Conservation (phyloP, 176 grass and related monocot genomes). For the Tillandsia fasciculata region DNA sequence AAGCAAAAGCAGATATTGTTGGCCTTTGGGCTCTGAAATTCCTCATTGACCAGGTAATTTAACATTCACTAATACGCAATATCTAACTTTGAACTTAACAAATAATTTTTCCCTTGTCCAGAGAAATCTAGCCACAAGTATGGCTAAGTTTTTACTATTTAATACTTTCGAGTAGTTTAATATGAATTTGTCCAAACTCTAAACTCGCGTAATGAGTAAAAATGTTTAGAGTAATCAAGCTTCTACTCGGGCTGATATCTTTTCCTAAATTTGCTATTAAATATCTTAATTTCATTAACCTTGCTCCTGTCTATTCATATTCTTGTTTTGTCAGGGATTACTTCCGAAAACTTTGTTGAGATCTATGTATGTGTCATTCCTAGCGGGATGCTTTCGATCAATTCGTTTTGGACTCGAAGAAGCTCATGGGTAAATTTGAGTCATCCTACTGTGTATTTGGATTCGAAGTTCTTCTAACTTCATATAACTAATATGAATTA, state of each 20-base stretch:
- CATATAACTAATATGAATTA: constrained; percentile 12
- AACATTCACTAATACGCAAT: constrained; percentile 5
- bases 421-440: constrained; percentile 72
- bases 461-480: not conserved
- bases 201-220: too few relatives aligned
- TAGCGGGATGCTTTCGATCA: constrained; percentile 86
- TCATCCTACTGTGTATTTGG: not conserved
- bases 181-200: too few relatives aligned
- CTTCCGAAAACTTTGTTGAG: constrained; percentile 71
- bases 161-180: too few relatives aligned
- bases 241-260: too few relatives aligned
- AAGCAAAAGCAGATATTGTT: constrained; percentile 99
- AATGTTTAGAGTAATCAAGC: too few relatives aligned
- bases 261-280: too few relatives aligned
- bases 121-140: not conserved
- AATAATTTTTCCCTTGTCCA: not conserved
- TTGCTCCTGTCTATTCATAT: constrained; percentile 8
- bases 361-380: constrained; percentile 96
- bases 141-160: too few relatives aligned
- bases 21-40: constrained; percentile 95
- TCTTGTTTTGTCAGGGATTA: constrained; percentile 40
- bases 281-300: constrained; percentile 3
- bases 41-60: constrained; percentile 71
- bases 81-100: not conserved
- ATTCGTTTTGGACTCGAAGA: constrained; percentile 87